Evolutionary conservation across 2,329 filamentous ascomycete genomes (phyloP).

Genomic region (Penicillium sp.): DNA sequence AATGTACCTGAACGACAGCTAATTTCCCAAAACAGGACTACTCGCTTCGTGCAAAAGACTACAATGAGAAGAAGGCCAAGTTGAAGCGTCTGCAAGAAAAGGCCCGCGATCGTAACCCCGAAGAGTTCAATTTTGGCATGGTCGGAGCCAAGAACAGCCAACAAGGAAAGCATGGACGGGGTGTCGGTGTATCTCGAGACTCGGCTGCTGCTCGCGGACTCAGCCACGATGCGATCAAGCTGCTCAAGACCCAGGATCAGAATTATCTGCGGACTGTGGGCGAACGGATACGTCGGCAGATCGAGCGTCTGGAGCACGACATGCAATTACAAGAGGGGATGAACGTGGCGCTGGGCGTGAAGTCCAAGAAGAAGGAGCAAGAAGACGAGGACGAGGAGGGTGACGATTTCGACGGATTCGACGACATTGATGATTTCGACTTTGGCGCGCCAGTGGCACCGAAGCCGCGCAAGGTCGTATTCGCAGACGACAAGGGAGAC

Average conservation of each 20-base stretch:
- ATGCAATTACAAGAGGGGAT: slow-evolving; percentile 45
- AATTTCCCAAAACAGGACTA: slow-evolving; percentile 54
- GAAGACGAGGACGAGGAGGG: slow-evolving; percentile 9
- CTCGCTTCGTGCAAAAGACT: slow-evolving; percentile 65
- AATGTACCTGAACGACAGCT: not conserved
- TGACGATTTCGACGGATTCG: slow-evolving; percentile 25
- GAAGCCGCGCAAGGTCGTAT: slow-evolving; percentile 40
- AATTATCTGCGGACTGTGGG: slow-evolving; percentile 62
- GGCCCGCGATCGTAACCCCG: slow-evolving; percentile 62
- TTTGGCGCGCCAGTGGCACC: slow-evolving; percentile 26
- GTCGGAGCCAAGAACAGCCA: slow-evolving; percentile 51
- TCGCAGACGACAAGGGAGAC: slow-evolving; percentile 42
- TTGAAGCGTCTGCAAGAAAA: slow-evolving; percentile 62
- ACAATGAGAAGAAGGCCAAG: slow-evolving; percentile 63
- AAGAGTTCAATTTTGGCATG: slow-evolving; percentile 70
- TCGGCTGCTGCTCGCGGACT: slow-evolving; percentile 47
- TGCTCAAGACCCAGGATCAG: slow-evolving; percentile 67
- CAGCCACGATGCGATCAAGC: slow-evolving; percentile 60
- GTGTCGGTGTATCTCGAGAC: slow-evolving; percentile 41
- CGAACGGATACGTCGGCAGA: slow-evolving; percentile 57
- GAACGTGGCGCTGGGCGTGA: slow-evolving; percentile 33
- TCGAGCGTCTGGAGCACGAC: slow-evolving; percentile 52
- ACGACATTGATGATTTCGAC: slow-evolving; percentile 25
- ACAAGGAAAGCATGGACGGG: slow-evolving; percentile 45
- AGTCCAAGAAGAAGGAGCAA: slow-evolving; percentile 23